phyloP scores from a whole-genome alignment of 2,329 filamentous ascomycete species.

The Cordyceps militaris region DNA sequence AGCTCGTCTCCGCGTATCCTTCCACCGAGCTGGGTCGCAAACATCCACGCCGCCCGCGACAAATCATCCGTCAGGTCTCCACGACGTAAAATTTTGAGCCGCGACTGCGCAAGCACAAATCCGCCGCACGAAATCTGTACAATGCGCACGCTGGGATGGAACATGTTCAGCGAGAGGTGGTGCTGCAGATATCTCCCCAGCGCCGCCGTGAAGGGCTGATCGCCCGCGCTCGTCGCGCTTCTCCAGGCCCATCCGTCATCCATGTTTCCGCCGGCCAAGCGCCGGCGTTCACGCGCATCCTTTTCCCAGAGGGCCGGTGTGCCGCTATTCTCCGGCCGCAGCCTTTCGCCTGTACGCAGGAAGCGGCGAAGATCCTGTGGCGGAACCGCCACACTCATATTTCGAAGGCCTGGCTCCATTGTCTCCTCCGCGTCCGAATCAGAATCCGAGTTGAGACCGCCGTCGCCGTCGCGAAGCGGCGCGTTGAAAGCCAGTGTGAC shows the following conservation, averaged over 20 bases:
- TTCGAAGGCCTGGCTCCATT: conserved; percentile 26
- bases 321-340: conserved; percentile 13
- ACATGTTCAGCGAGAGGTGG: conserved; percentile 49
- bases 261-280: conserved; percentile 37
- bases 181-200: conserved; percentile 42
- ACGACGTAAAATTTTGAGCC: conserved; percentile 39
- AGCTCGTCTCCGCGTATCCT: conserved; percentile 24
- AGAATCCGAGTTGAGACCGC: conserved; percentile 10
- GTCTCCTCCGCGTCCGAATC: conserved; percentile 16
- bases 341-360: conserved; percentile 30
- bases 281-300: conserved; percentile 33
- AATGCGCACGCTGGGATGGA: conserved; percentile 47
- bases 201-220: conserved; percentile 41
- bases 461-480: conserved; percentile 22
- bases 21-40: conserved; percentile 30
- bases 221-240: conserved; percentile 14
- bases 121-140: conserved; percentile 48
- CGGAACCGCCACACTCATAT: conserved; percentile 46
- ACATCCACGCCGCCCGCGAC: conserved; percentile 31
- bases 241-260: conserved; percentile 51
- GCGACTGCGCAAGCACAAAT: conserved; percentile 46
- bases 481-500: conserved; percentile 46
- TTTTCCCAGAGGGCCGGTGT: conserved; percentile 22
- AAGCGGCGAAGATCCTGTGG: conserved; percentile 42
- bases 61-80: conserved; percentile 25